These are phyloP conservation scores for Cercospora beticola DNA, from an alignment of 2,329 filamentous ascomycete species.

Conservation along the genomic window DNA sequence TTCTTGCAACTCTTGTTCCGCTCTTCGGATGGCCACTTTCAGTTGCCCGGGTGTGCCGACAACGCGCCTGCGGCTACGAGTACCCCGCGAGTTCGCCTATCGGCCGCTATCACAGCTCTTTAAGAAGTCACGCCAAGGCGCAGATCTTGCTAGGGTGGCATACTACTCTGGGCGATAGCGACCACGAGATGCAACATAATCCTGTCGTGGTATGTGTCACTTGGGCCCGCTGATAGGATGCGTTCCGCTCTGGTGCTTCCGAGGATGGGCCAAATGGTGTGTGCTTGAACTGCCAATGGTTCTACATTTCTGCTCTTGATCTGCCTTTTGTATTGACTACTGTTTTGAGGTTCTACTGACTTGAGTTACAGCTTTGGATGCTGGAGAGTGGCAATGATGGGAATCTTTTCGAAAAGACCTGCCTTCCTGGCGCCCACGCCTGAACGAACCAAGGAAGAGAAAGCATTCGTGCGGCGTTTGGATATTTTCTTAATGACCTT, in stretches of 20 bases:
- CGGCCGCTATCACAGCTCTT: conserved; percentile 10
- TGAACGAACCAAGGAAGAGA: conserved; percentile 37
- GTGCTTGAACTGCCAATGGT: neutral
- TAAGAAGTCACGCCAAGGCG: neutral
- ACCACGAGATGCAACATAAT: neutral
- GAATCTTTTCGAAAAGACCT: conserved; percentile 19
- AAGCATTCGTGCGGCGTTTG: conserved; percentile 40
- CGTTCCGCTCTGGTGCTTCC: conserved; percentile 1
- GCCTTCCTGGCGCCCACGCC: conserved; percentile 23
- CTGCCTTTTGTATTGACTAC: neutral
- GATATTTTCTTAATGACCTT: conserved; percentile 44
- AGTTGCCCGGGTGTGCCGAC: conserved; percentile 14
- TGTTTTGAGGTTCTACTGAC: neutral
- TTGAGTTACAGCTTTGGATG: neutral
- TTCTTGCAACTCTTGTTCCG: conserved; percentile 6
- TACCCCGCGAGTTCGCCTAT: conserved; percentile 8
- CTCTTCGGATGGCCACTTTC: conserved; percentile 1
- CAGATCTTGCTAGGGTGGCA: conserved; percentile 2
- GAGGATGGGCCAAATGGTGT: neutral
- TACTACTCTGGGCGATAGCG: conserved; percentile 10
- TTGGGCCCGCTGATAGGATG: conserved; percentile 9
- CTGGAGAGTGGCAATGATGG: conserved; percentile 13
- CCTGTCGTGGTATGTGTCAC: conserved; percentile 5
- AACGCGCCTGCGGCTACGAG: conserved; percentile 1
- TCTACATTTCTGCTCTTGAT: neutral